Evolutionary conservation across 2,329 filamentous ascomycete genomes (phyloP).

Genomic region (Pyrenophora tritici-repentis): DNA sequence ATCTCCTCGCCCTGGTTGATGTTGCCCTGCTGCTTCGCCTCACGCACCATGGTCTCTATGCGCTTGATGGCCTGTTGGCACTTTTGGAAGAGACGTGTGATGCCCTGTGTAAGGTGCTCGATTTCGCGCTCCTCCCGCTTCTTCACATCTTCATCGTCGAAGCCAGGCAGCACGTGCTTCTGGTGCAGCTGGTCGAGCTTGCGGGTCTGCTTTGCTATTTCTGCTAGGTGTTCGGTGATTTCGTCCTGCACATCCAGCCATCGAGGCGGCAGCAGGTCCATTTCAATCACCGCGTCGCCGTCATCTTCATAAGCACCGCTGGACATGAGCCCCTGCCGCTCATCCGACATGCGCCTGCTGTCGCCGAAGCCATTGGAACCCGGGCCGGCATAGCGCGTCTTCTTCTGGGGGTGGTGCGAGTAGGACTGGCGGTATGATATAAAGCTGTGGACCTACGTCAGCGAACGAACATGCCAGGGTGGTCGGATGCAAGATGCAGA

Average conservation of each 20-base stretch:
- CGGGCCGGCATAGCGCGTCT: slow-evolving; percentile 65
- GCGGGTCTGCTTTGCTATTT: slow-evolving; percentile 81
- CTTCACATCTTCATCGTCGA: slow-evolving; percentile 93
- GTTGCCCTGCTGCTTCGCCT: slow-evolving; percentile 72
- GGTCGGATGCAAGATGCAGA: slow-evolving; percentile 6
- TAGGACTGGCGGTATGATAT: slow-evolving; percentile 99
- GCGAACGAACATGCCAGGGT: slow-evolving; percentile 24
- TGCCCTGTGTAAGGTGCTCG: slow-evolving; percentile 84
- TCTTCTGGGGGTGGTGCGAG: slow-evolving; percentile 89
- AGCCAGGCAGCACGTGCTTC: slow-evolving; percentile 94
- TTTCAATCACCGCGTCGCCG: slow-evolving; percentile 95
- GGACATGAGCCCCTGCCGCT: slow-evolving; percentile 83
- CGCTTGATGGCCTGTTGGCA: slow-evolving; percentile 89
- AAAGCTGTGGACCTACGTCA: slow-evolving; percentile 66
- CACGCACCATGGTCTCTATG: slow-evolving; percentile 84
- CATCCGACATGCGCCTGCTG: slow-evolving; percentile 57
- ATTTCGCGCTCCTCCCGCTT: slow-evolving; percentile 86
- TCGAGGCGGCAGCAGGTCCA: slow-evolving; percentile 92
- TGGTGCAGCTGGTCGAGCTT: slow-evolving; percentile 91
- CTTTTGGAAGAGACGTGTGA: slow-evolving; percentile 85
- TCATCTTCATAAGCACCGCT: slow-evolving; percentile 78
- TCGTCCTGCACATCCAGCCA: slow-evolving; percentile 97
- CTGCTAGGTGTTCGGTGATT: slow-evolving; percentile 78
- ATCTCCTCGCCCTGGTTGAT: slow-evolving; percentile 85
- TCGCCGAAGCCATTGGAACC: slow-evolving; percentile 60